Base-by-base conservation (phyloP, 2,329 filamentous ascomycete genomes). In the Epichloe sibirici region DNA sequence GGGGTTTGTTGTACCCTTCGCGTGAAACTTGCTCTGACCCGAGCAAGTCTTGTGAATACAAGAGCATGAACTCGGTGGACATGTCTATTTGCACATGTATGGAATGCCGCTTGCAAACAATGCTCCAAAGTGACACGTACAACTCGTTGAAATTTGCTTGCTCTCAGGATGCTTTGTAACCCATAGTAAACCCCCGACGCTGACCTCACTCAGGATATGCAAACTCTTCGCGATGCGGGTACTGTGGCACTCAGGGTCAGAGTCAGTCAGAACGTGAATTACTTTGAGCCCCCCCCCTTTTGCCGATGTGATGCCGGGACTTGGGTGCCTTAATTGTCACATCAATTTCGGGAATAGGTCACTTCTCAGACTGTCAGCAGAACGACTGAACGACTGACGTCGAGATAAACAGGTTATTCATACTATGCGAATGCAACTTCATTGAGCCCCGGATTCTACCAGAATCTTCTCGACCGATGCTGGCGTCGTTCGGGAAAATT, bases 401-500 rank as follows among this genome's bases (percentile, higher is more conserved):
- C 54, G 46, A 40, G 55, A 44, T 48, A 31, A 51, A 44, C 61
- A 89, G 87, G 85, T 61, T 85, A 78, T 62, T 85, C 82, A 31
- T 90, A 89, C 68, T 90, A 88, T 70, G 79, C 79, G 39, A 74
- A 73, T 48, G 74, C 85, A 48, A 75, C 73, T 45, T 78, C 74
- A 25, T 66, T 91, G 61, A 82, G 75, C 46, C 74, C 83, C 5
- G 69, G 72, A 1, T 81, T 87, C 61, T 93, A 93, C 61, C 85
- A 91, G 65, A 71, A 65, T 44, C 73, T 93, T 39, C 71, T 91
- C 45, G 80, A 90, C 66, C 79, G 85, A 57, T 86, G 83, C 56
- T 93, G 86, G 86, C 83, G 88, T 66, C 78, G 86, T 57, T 90
- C 82, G 39, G 82, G 79, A 15, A 80, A 71, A 31, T 72, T 89